Evolutionary conservation across 2,329 filamentous ascomycete genomes (phyloP), one percentile per base, ranked within the genome.

Genomic region (Paecilomyces formosus): DNA sequence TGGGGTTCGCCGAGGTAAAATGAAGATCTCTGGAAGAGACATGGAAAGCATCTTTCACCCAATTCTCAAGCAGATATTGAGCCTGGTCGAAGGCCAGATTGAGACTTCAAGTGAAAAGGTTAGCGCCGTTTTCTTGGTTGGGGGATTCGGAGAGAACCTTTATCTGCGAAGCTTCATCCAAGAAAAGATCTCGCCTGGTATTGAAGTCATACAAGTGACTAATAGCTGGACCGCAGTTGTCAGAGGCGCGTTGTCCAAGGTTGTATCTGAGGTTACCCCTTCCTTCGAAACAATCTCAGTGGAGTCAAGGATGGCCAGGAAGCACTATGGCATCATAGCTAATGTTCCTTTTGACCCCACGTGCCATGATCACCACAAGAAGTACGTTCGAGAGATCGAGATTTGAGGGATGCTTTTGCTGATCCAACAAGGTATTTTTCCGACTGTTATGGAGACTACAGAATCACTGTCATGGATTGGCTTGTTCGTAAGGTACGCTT

Each of bases 61-160:
- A 2, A 58, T 66, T 18, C 53, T 70, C 8, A 51, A 61, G 26
- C 62, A 64, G 0, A 55, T 69, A 35, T 55, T 55, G 9, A 53
- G 60, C 7, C 61, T 70, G 15, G 65, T 70, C 4, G 58, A 60
- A 28, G 45, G 58, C 24, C 68, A 70, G 51, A 60, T 70, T 63
- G 83, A 85, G 74, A 82, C 82, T 15, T 84, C 83, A 39, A 81
- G 81, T 68, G 83, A 84, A 66, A 83, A 84, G 49, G 85, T 88
- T 60, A 79, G 81, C 62, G 60, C 66, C 6, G 60, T 72, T 1
- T 62, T 71, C 1, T 55, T 72, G 0, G 69, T 72, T 1, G 69
- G 70, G 1, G 68, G 68, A 1, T 70, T 72, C 54, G 68, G 68
- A 11, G 62, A 70, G 13, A 71, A 62, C 30, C 57, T 57, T 1